These are phyloP conservation scores for Lizonia empirigonia DNA, from an alignment of 2,329 filamentous ascomycete genomes.

Conservation along the genomic window DNA sequence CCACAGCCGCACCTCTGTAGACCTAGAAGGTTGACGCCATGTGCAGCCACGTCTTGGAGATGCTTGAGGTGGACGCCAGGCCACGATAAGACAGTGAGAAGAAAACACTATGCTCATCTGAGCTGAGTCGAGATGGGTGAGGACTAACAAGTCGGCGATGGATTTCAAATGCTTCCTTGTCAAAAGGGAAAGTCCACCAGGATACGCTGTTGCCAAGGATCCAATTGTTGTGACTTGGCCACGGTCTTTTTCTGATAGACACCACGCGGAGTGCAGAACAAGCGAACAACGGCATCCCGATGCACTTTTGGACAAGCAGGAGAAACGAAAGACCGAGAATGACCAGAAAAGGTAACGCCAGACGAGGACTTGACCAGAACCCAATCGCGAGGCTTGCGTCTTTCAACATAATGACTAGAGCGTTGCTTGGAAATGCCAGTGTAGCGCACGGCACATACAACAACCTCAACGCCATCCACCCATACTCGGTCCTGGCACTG, in stretches of 20 bases:
- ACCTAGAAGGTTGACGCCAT: constrained; percentile 5
- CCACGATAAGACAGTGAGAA: not conserved
- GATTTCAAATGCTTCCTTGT: not conserved
- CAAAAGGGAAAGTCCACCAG: not conserved
- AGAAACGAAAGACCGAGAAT: not conserved
- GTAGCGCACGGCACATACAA: constrained; percentile 3
- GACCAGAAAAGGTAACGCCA: not conserved
- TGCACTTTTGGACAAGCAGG: not conserved
- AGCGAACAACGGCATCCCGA: not conserved
- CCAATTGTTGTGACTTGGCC: not conserved
- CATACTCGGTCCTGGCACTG: not conserved
- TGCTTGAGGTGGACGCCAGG: constrained; percentile 1
- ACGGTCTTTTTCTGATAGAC: not conserved
- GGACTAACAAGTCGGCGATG: constrained; percentile 3
- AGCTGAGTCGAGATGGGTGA: not conserved
- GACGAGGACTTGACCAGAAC: not conserved
- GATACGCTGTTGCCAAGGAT: not conserved
- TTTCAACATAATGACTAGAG: not conserved
- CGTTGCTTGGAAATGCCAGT: not conserved
- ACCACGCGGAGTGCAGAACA: not conserved
- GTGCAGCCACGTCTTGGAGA: constrained; percentile 6
- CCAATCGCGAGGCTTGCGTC: not conserved
- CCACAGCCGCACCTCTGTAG: constrained; percentile 1
- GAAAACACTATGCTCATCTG: not conserved
- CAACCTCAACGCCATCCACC: not conserved